phyloP scores from a whole-genome alignment of 345 rosid species.

The Euphorbia peplus region DNA sequence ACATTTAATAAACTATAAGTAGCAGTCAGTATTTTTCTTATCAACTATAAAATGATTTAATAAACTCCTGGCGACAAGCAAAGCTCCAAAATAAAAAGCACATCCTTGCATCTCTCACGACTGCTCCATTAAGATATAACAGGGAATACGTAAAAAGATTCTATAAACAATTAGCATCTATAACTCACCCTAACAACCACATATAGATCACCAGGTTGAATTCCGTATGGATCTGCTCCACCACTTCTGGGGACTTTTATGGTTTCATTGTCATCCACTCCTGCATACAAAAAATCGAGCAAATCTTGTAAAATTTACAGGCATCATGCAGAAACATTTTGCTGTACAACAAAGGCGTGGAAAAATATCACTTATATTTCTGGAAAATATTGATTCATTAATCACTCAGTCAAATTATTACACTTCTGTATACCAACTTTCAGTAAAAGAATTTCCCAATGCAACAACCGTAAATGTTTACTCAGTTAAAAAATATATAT shows the following conservation, averaged over 20 bases:
- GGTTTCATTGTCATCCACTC: conserved; percentile 74
- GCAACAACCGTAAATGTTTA: not conserved
- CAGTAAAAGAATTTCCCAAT: not conserved
- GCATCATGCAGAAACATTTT: not conserved
- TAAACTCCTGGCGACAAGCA: not conserved
- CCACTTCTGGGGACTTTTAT: conserved; percentile 74
- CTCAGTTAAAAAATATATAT: not conserved
- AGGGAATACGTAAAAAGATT: not conserved
- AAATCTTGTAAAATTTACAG: not conserved
- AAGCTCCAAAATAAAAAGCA: not conserved
- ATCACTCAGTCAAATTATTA: not conserved
- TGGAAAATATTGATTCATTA: not conserved
- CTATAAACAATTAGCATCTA: not conserved
- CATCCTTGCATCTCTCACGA: not conserved
- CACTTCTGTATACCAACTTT: not conserved
- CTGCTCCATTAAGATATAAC: not conserved
- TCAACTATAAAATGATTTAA: not conserved
- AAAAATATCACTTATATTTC: not conserved
- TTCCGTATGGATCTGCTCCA: conserved; percentile 95
- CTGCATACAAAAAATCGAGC: conserved; percentile 38
- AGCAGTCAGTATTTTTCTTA: not conserved
- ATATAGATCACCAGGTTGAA: conserved; percentile 91
- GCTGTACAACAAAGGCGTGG: not conserved
- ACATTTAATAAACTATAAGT: too few species aligned
- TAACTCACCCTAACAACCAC: conserved; percentile 68